These are phyloP conservation scores for Ottelia alismoides DNA, from an alignment of 106 monocot genomes.

Conservation along the genomic window DNA sequence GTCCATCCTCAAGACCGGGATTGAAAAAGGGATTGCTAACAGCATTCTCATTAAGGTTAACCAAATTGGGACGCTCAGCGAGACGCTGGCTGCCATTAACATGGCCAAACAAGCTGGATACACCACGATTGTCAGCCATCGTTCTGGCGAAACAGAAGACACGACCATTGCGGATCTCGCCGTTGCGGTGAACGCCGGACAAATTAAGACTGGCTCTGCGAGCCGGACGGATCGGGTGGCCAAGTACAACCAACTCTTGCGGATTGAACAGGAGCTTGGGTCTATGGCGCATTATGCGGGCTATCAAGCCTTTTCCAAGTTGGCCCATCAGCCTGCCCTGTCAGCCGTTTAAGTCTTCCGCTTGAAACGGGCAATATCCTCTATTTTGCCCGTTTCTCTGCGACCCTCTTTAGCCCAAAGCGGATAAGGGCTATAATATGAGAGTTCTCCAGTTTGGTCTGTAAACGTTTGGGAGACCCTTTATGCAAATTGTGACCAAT, in stretches of 20 bases:
- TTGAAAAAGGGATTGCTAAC: background rate
- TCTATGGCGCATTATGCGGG: no score
- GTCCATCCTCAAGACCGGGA: constrained; percentile 5
- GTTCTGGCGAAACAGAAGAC: background rate
- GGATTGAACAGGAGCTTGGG: background rate
- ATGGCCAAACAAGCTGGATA: background rate
- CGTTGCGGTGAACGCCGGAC: background rate
- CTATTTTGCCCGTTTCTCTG: no score
- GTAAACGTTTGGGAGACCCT: no score
- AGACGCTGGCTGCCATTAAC: background rate
- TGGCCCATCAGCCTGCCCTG: no score
- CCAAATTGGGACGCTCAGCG: background rate
- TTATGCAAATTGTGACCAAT: no score
- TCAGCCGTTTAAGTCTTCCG: no score
- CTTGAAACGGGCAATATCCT: no score
- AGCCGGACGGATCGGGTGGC: background rate
- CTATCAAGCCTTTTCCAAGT: no score
- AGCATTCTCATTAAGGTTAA: background rate
- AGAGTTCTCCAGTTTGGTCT: no score
- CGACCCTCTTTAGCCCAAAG: no score
- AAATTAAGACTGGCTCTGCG: background rate
- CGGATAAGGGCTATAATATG: no score
- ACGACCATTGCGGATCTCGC: background rate
- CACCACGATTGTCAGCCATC: background rate
- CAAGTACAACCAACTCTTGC: background rate